Percentiles rank a stretch among this genome's conserved stretches.
Conservation (phyloP, 768 basidiomycete genomes). For the Sarcodon sp. region DNA sequence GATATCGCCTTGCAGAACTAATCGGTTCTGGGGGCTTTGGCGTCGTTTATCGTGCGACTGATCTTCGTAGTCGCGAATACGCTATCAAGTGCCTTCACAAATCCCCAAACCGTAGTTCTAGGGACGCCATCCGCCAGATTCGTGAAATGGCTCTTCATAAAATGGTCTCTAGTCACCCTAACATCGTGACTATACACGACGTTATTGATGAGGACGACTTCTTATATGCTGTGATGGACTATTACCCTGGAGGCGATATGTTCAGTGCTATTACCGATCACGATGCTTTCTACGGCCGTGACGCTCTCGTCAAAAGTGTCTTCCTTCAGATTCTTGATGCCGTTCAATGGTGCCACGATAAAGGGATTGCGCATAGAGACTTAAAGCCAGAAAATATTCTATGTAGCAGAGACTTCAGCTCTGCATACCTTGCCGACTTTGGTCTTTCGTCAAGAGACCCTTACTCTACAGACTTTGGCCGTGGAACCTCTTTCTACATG, state of each 20-base stretch:
- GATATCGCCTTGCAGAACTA: conserved; percentile 8
- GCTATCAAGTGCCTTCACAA: conserved; percentile 14
- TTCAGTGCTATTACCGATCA: conserved; percentile 24
- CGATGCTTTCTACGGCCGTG: conserved; percentile 23
- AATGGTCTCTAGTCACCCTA: conserved; percentile 1
- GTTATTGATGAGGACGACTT: conserved; percentile 1
- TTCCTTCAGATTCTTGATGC: conserved; percentile 38
- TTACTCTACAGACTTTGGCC: conserved; percentile 11
- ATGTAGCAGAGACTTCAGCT: conserved; percentile 22
- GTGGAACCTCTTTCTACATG: conserved; percentile 19
- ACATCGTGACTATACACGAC: conserved; percentile 5
- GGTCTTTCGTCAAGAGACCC: conserved; percentile 18
- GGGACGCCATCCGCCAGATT: conserved; percentile 1
- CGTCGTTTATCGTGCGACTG: conserved; percentile 13
- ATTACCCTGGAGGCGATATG: conserved; percentile 23
- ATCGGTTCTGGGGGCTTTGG: conserved; percentile 15
- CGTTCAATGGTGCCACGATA: conserved; percentile 29
- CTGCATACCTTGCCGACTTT: conserved; percentile 35
- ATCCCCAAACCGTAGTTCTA: conserved; percentile 2
- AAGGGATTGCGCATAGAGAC: conserved; percentile 38
- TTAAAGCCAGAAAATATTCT: conserved; percentile 40
- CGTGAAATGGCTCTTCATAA: conserved; percentile 4
- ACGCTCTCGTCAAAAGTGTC: conserved; percentile 27
- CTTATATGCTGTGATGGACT: conserved; percentile 14
- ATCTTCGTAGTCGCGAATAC: conserved; percentile 5